These are phyloP conservation scores for Sclerotinia trifoliorum DNA, from an alignment of 2,329 filamentous ascomycete species.

Conservation along the genomic window DNA sequence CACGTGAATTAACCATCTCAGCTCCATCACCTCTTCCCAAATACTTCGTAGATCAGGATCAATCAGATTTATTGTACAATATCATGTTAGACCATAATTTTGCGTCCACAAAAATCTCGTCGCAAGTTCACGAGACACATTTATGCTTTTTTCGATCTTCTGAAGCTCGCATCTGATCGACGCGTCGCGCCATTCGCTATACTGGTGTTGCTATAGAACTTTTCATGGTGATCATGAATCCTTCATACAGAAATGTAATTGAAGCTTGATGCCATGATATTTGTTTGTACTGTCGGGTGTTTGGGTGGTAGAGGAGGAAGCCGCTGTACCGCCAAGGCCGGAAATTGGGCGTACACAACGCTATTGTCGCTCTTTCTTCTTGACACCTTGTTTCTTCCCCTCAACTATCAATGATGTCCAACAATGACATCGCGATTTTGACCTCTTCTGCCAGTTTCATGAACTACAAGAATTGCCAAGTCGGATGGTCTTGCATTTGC, in stretches of 20 bases:
- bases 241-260: too few relatives aligned
- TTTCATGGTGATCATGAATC: neutral
- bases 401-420: neutral
- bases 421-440: neutral
- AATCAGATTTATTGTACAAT: too few relatives aligned
- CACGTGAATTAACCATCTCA: too few relatives aligned
- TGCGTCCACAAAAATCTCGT: neutral
- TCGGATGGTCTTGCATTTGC: neutral
- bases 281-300: too few relatives aligned
- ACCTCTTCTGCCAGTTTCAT: neutral
- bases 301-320: too few relatives aligned
- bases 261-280: too few relatives aligned
- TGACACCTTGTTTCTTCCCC: neutral
- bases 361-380: neutral
- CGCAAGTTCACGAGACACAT: neutral
- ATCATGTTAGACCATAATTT: neutral
- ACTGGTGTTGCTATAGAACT: neutral
- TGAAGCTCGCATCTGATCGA: neutral
- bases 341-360: neutral
- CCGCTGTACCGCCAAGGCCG: neutral
- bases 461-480: neutral
- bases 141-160: neutral
- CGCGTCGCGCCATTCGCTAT: neutral
- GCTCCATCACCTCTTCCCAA: too few relatives aligned
- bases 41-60: too few relatives aligned